Base-by-base conservation (phyloP, 768 basidiomycete genomes). In the Leccinum ochraceum region DNA sequence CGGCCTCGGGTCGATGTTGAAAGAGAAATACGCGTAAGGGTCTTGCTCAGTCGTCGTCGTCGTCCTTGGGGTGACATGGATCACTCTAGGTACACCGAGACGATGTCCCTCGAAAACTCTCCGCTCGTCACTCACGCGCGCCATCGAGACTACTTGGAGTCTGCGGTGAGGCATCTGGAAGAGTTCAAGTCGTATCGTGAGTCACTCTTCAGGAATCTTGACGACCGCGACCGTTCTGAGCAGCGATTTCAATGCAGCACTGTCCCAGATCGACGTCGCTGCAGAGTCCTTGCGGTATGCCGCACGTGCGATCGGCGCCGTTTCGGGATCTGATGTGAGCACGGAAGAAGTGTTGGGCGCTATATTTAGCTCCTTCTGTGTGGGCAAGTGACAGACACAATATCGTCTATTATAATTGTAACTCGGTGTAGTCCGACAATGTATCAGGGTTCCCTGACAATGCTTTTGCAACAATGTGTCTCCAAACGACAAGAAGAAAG, bases 271-370 rank as follows among this genome's bases (percentile, higher is more conserved):
- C 4, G 92, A 95, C 6, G 70, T 91, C 11, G 92, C 85, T 5
- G 93, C 93, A 0, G 94, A 96, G 71, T 92, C 94, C 69, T 79
- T 96, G 26, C 85, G 94, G 26, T 93, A 94, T 69, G 94, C 93
- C 2, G 87, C 89, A 0, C 83, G 84, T 60, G 87, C 92, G 4
- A 82, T 96, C n/a, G 94, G 92, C 1, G 85, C 86, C 60, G 86
- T 95, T n/a, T 86, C 89, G 2, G 94, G 94, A 4, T 69, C 81
- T 8, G 63, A 65, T 39, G 87, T 96, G 58, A 88, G 87, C 51
- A 85, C 88, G 13, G 94, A 96, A 67, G 92, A 95, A 60, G 79
- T 95, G 8, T 73, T 96, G 22, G 92, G 94, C 60, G 83, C 83
- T 20, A 82, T 96, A 26, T 96, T 96, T 69, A 79, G 81, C 36